Base-by-base conservation (phyloP, 148 eudicot species). In the Dysphania ambrosioides region DNA sequence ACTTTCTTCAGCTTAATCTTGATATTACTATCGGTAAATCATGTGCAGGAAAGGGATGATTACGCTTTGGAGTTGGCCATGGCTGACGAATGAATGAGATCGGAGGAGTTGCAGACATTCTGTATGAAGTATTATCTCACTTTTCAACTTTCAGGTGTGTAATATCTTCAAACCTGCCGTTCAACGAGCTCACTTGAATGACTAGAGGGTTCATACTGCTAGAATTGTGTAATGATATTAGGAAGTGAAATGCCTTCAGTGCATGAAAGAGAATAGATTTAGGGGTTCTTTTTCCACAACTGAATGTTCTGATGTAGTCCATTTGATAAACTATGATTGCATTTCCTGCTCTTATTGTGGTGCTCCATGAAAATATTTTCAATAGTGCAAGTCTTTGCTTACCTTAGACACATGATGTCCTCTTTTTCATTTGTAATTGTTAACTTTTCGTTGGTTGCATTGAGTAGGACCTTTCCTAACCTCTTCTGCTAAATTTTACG, bases 1-100 rank as follows among this genome's bases (percentile, higher is more conserved):
- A 55, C 3, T 11, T 75, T 40, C 47, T 47, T 38, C 13, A 75
- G 29, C 2, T 41, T 27, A 32, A 16, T 66, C 26, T 35, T 44
- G 38, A 62, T 56, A 60, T 8, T 42, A 5, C 57, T n/a, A 12
- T 47, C 32, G 31, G 7, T 9, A 10, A 38, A 57, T 71, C 34
- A 66, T 73, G 26, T 86, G 80, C 91, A 94, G 95, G 97, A 90
- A 75, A 84, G 93, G 74, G 98, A 94, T 79, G 97, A 95, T 76
- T 90, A 92, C 80, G 98, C 96, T 12, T 86, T 95, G 79, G 98
- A 95, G 78, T 79, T 95, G 71, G 98, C 97, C 70, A 75, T 95
- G 98, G 97, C 85, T 30, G 97, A 95, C 62, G 98, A 95, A 84
- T 94, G 84, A 85, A 21, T 8, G 32, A 29, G 34, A 15, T 40